phyloP scores from a whole-genome alignment of 768 basidiomycete genomes.

The Astraeus odoratus region DNA sequence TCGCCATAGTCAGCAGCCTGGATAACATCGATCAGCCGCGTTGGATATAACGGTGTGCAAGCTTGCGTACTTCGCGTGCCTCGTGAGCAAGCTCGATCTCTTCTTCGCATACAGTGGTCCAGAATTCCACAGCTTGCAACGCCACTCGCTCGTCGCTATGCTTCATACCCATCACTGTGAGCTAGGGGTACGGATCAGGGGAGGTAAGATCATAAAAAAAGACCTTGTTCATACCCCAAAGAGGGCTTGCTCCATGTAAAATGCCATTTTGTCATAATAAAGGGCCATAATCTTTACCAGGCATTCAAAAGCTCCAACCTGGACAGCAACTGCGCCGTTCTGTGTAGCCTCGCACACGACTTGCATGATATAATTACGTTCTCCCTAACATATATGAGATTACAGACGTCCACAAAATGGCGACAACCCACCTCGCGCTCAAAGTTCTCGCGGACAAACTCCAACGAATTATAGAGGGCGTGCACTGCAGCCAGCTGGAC shows the following conservation, averaged over 20 bases:
- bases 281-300: conserved; percentile 94
- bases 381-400: conserved; percentile 54
- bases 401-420: not conserved
- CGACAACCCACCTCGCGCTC: conserved; percentile 76
- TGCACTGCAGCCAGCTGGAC: conserved; percentile 92
- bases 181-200: conserved; percentile 36
- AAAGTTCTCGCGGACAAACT: conserved; percentile 97
- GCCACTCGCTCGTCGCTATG: conserved; percentile 86
- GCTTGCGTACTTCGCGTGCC: conserved; percentile 68
- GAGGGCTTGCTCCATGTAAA: conserved; percentile 98
- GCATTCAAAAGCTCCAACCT: conserved; percentile 95
- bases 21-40: conserved; percentile 7
- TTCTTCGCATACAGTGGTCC: conserved; percentile 98
- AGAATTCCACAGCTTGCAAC: conserved; percentile 96
- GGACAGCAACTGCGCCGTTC: conserved; percentile 67
- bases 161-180: conserved; percentile 98
- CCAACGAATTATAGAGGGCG: conserved; percentile 90
- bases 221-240: conserved; percentile 69
- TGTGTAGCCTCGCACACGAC: conserved; percentile 99
- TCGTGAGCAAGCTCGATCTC: conserved; percentile 91
- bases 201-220: conserved; percentile 4
- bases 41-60: not conserved
- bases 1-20: conserved; percentile 90
- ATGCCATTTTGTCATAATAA: conserved; percentile 98
- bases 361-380: conserved; percentile 99